Percentiles rank a stretch among this genome's conserved stretches.
phyloP scores from a whole-genome alignment of 148 eudicot species.

The Oxyria digyna region DNA sequence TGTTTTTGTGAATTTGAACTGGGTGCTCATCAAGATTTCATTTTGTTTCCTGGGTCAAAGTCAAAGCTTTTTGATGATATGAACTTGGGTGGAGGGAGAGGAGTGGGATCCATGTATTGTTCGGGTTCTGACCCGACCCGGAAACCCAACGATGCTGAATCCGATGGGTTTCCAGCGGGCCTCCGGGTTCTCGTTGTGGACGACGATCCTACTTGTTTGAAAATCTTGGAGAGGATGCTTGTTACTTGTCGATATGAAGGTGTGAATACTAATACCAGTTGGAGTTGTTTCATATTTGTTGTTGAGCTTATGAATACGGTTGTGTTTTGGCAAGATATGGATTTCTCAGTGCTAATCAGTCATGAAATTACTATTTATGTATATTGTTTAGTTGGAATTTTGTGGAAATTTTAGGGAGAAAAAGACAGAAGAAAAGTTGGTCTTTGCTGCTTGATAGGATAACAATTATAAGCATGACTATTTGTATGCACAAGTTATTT shows the following conservation, averaged over 20 bases:
- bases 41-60: not conserved
- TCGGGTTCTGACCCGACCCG: constrained; percentile 32
- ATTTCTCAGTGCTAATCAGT: not conserved
- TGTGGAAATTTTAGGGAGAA: not conserved
- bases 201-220: constrained; percentile 94
- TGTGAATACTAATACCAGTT: constrained; percentile 11
- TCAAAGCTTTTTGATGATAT: constrained; percentile 24
- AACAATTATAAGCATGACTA: no score
- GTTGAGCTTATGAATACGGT: not conserved
- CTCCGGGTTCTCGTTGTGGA: constrained; percentile 90
- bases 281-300: not conserved
- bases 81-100: constrained; percentile 43
- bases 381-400: not conserved
- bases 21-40: not conserved
- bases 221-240: constrained; percentile 91
- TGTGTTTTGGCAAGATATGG: not conserved
- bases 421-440: not conserved
- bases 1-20: not conserved
- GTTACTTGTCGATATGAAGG: constrained; percentile 69
- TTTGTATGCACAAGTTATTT: no score
- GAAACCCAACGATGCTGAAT: constrained; percentile 35
- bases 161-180: constrained; percentile 83
- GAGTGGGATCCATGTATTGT: constrained; percentile 38
- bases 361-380: not conserved
- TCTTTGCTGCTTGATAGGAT: not conserved